phyloP scores from a whole-genome alignment of 306 rosid species.

The Fragaria ananassa region DNA sequence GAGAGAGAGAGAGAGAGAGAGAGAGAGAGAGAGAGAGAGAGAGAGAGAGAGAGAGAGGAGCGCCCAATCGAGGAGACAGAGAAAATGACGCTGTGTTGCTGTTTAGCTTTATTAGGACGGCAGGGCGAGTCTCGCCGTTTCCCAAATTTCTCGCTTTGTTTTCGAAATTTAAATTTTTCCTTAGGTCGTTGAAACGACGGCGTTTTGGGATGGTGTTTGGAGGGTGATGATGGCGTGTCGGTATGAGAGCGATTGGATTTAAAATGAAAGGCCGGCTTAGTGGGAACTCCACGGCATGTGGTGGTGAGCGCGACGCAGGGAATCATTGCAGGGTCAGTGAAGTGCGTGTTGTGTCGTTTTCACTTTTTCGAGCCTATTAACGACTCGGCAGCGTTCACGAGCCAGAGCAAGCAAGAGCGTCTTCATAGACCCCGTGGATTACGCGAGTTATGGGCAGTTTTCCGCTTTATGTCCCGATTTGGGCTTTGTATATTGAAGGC shows the following conservation, averaged over 20 bases:
- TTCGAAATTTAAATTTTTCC: background rate
- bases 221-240: slow-evolving; percentile 16
- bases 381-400: background rate
- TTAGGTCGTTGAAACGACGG: background rate
- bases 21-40: background rate
- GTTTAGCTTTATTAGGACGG: slow-evolving; percentile 34
- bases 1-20: background rate
- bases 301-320: slow-evolving; percentile 7
- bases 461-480: background rate
- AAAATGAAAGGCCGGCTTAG: slow-evolving; percentile 25
- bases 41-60: background rate
- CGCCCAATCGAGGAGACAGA: slow-evolving; percentile 21
- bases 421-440: background rate
- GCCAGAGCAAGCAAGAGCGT: background rate
- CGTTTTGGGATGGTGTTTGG: slow-evolving; percentile 2
- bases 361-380: slow-evolving; percentile 1
- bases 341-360: slow-evolving; percentile 15
- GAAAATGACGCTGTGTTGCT: slow-evolving; percentile 18
- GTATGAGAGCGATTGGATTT: slow-evolving; percentile 18
- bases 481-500: background rate
- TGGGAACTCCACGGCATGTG: slow-evolving; percentile 18
- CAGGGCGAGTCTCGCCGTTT: slow-evolving; percentile 3
- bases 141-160: background rate
- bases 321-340: background rate
- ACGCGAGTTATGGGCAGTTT: background rate